A percentile compares a stretch with the other conserved stretches of the same genome.
Conservation (phyloP, 2,329 filamentous ascomycete genomes). For the Beauveria sp. region DNA sequence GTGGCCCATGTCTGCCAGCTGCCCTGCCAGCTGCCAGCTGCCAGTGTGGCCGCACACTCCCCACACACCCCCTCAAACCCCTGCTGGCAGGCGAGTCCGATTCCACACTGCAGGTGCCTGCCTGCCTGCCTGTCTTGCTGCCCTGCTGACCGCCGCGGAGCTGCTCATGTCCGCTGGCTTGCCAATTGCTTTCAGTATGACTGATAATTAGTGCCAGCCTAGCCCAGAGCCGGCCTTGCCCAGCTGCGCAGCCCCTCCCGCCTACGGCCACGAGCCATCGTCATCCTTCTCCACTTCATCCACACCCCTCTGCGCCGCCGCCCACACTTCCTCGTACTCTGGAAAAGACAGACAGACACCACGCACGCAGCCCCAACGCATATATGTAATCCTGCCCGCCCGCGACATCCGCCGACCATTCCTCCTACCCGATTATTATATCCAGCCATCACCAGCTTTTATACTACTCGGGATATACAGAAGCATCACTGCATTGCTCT, state of each 20-base stretch:
- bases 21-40: neutral
- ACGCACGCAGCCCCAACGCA: constrained; percentile 3
- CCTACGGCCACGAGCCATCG: constrained; percentile 5
- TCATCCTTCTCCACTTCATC: constrained; percentile 8
- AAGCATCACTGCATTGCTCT: neutral
- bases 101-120: neutral
- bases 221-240: neutral
- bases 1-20: neutral
- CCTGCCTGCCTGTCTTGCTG: neutral
- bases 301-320: too few relatives aligned
- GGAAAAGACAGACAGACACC: neutral
- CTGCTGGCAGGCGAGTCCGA: neutral
- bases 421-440: neutral
- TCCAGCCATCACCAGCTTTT: neutral
- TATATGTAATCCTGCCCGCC: constrained; percentile 10
- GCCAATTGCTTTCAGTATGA: neutral
- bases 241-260: neutral
- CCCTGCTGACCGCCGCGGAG: constrained; percentile 1
- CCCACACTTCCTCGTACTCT: neutral
- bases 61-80: neutral
- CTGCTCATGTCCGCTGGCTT: neutral
- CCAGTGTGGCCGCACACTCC: neutral
- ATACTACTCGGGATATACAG: neutral
- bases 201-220: neutral
- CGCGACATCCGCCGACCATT: neutral